phyloP scores from a whole-genome alignment of 331 rosid species.

The Phaseolus coccineus region DNA sequence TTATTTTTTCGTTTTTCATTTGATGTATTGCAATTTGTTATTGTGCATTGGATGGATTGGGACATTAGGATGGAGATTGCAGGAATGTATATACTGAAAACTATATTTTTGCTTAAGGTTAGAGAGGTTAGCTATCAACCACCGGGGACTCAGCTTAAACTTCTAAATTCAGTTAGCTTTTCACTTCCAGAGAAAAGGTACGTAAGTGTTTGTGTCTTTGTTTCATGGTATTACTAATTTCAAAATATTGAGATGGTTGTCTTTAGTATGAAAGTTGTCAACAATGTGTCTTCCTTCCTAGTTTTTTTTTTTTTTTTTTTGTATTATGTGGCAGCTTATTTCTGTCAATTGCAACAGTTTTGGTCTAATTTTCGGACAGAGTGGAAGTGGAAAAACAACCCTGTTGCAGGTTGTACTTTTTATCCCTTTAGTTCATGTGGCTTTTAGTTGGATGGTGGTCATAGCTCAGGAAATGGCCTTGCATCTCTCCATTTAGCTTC shows the following conservation, averaged over 20 bases:
- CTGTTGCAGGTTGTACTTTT: conserved; percentile 73
- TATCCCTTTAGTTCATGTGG: conserved; percentile 7
- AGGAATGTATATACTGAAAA: conserved; percentile 22
- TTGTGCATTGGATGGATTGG: conserved; percentile 2
- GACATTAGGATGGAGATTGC: conserved; percentile 3
- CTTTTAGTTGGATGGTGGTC: conserved; percentile 26
- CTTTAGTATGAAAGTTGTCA: conserved; percentile 4
- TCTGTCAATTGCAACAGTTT: conserved; percentile 65
- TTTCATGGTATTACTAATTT: conserved; percentile 33
- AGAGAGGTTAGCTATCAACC: conserved; percentile 83
- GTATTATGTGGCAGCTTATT: conserved; percentile 32
- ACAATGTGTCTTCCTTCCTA: too few species aligned
- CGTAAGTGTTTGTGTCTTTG: not conserved
- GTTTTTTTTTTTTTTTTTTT: not conserved
- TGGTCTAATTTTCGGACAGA: conserved; percentile 85
- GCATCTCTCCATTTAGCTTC: conserved; percentile 60
- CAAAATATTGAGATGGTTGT: conserved; percentile 16
- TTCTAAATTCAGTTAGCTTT: conserved; percentile 72
- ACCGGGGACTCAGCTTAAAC: conserved; percentile 82
- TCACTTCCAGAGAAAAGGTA: conserved; percentile 88
- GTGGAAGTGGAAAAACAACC: conserved; percentile 97
- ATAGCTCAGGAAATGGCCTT: not conserved
- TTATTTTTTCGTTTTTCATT: not conserved
- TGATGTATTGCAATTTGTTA: not conserved
- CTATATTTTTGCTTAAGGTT: conserved; percentile 61